A percentile compares a stretch with the other conserved stretches of the same genome.
These are phyloP conservation scores for Salix suchowensis DNA, from an alignment of 345 rosid genomes.

Conservation along the genomic window DNA sequence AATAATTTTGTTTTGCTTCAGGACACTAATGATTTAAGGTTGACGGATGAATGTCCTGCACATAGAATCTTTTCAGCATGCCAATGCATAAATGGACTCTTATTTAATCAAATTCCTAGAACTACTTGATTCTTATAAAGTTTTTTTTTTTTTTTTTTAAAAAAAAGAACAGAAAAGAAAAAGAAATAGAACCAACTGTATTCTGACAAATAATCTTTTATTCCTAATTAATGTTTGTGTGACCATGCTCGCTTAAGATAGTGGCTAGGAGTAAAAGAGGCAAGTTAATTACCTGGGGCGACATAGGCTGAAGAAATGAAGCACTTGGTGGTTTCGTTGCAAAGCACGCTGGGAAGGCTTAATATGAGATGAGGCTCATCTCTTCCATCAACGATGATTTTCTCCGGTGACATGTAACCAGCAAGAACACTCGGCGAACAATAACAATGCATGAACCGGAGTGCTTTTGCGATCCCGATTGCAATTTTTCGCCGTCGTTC, in stretches of 20 bases:
- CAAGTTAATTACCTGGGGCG: conserved; percentile 55
- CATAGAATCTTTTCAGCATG: neutral
- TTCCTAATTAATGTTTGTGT: neutral
- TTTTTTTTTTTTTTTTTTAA: no score
- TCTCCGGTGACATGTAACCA: conserved; percentile 55
- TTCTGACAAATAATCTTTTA: neutral
- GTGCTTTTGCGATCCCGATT: conserved; percentile 55
- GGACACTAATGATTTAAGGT: conserved; percentile 11
- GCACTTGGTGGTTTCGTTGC: conserved; percentile 29
- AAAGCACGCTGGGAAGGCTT: conserved; percentile 29
- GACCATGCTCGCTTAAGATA: neutral
- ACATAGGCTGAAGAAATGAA: conserved; percentile 38
- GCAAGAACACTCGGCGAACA: conserved; percentile 30
- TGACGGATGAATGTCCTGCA: conserved; percentile 2
- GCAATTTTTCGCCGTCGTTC: conserved; percentile 54
- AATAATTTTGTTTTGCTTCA: neutral
- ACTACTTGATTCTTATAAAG: neutral
- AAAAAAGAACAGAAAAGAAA: no score
- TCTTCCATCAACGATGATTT: conserved; percentile 43
- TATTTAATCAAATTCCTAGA: neutral
- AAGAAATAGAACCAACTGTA: neutral
- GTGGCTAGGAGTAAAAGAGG: neutral
- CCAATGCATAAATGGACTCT: neutral
- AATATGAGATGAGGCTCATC: conserved; percentile 48
- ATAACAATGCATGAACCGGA: conserved; percentile 49